Conservation (phyloP, 306 rosid species). For the Aeschynomene evenia region DNA sequence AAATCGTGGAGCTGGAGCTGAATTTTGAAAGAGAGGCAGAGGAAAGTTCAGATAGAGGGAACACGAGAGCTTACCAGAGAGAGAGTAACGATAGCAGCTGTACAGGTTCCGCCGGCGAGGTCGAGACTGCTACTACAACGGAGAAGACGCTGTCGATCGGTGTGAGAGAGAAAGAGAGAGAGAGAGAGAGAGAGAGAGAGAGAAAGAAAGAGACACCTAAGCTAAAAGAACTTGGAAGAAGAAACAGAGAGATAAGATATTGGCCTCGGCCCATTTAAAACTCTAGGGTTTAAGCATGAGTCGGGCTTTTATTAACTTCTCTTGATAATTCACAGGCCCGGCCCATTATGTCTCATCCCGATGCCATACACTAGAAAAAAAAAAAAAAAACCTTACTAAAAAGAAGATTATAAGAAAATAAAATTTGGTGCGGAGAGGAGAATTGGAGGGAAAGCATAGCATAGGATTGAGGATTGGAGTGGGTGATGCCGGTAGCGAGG, state of each 20-base stretch:
- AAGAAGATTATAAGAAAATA: no score
- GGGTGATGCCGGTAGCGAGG: slow-evolving; percentile 78
- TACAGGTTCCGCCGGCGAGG: neutral
- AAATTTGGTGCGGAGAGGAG: neutral
- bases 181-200: neutral
- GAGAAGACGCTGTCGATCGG: slow-evolving; percentile 3
- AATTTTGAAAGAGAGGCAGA: neutral
- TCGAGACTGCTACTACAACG: neutral
- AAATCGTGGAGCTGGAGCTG: neutral
- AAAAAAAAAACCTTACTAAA: no score
- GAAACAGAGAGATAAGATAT: neutral
- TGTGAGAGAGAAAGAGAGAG: neutral
- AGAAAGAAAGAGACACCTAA: no score
- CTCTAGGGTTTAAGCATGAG: neutral
- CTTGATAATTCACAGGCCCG: neutral
- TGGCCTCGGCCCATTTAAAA: neutral
- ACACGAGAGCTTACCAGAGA: neutral
- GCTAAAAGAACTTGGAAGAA: neutral
- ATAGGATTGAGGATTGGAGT: neutral
- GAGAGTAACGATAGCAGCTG: neutral
- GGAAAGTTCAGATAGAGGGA: neutral
- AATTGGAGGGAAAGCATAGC: slow-evolving; percentile 50
- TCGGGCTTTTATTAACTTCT: neutral
- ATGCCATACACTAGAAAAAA: no score
- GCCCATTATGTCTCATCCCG: neutral